Evolutionary conservation across 352 stramenopile species (phyloP), one percentile per base, ranked within the genome.

Genomic region (Phytophthora vignae): DNA sequence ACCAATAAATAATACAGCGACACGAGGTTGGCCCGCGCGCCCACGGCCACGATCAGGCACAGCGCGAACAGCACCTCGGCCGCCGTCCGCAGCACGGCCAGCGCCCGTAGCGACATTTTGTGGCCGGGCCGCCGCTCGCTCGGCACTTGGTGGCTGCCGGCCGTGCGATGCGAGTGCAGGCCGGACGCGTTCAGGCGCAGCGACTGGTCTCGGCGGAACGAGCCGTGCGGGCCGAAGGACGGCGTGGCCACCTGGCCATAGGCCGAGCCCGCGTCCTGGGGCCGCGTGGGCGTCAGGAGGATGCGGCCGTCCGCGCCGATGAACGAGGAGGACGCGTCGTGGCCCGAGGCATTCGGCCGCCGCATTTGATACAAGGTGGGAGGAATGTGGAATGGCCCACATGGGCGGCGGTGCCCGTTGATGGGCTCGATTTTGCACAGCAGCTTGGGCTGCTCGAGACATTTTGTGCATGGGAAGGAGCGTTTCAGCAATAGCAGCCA

Each of bases 1-100:
- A 87, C 74, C 29, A 92, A 67, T 64, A 93, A 79, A 76, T 94
- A 94, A 65, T 82, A 74, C 15, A 88, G 73, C 31, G 85, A 93
- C 65, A 94, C 73, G 59, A 84, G 54, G 60, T 84, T 92, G 22
- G 80, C 83, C 14, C 85, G 84, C 44, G 71, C 54, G 12, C 73
- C 76, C n/a, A 89, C 77, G 7, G 85, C 79, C 11, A 84, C 67
- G 21, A 91, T 64, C 12, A 94, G 74, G 48, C 78, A 87, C 19
- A 90, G 27, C 19, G 85, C 78, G 49, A 91, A 85, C 4, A 88
- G 19, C 53, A 81, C 62, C 22, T 87, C 64, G 9, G 69, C 69
- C 12, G 53, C 49, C 14, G 50, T 59, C 27, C 69, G 73, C 19
- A 86, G 71, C 19, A 40, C 52, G 27, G 71, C 36, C 25, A 80